Evolutionary conservation across 768 basidiomycete species (phyloP), one percentile per base, ranked within the genome.

Genomic region (Russula sp.): DNA sequence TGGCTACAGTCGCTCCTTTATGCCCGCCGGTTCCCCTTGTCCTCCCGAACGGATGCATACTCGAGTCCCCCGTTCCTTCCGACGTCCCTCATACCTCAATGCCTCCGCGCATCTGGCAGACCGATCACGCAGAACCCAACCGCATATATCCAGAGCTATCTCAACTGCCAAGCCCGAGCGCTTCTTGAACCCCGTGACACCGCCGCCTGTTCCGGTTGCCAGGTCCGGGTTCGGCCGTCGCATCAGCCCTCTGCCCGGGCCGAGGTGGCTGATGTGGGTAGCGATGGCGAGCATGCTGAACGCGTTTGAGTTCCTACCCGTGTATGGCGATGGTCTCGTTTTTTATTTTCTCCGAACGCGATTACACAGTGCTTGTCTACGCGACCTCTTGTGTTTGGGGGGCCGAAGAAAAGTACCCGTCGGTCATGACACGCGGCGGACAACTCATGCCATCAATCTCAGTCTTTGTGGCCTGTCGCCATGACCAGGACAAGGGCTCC

Each of bases 221-320:
- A 20, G 22, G 7, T 64, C 55, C 35, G 65, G 65, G 16, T 63
- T 59, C 35, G 62, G 62, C 7, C 51, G 57, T 7, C 65, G 62
- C 18, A 6, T 13, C 32, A 22, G 22, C 22, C 22, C 22, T 22
- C 22, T 64, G 62, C 18, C 62, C 62, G 8, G 65, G 65, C 39
- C 56, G 62, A 62, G 16, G 32, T 18, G 35, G 48, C n/a, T 47
- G 20, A 8, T 48, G 47, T 48, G 47, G 47, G 10, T 55, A 34
- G 40, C 48, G 48, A 57, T n/a, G n/a, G n/a, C n/a, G n/a, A n/a
- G n/a, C n/a, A n/a, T n/a, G n/a, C n/a, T n/a, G n/a, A n/a, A n/a
- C n/a, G n/a, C n/a, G 4, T 13, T 40, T 11, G 39, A 40, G 11
- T 2, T 13, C 39, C 13, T 13, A 40, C 11, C 13, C 18, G 62